A percentile compares a stretch with the other conserved stretches of the same genome.
Conservation (phyloP, 2,329 filamentous ascomycete genomes). For the Rhexocercosporidium sp. region DNA sequence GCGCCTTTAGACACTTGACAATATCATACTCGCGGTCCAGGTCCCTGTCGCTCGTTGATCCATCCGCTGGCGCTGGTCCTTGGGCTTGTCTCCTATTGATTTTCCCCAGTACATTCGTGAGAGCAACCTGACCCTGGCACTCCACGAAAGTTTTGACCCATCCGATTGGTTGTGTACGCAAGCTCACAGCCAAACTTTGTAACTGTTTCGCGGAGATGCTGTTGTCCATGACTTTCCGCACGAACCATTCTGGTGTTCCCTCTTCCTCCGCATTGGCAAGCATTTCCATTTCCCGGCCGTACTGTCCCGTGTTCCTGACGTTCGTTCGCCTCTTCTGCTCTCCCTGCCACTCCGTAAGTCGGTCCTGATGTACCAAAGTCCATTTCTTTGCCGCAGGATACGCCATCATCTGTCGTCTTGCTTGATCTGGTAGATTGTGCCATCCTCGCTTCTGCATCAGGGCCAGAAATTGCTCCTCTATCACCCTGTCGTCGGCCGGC, state of each 20-base stretch:
- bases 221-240: slow-evolving; percentile 95
- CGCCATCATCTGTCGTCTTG: slow-evolving; percentile 91
- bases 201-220: slow-evolving; percentile 89
- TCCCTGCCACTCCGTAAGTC: slow-evolving; percentile 89
- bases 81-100: slow-evolving; percentile 88
- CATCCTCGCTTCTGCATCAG: slow-evolving; percentile 98
- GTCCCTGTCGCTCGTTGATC: slow-evolving; percentile 66
- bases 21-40: slow-evolving; percentile 88
- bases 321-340: slow-evolving; percentile 88
- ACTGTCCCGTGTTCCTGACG: slow-evolving; percentile 72
- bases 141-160: slow-evolving; percentile 98
- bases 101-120: slow-evolving; percentile 92
- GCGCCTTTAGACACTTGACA: slow-evolving; percentile 92
- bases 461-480: slow-evolving; percentile 89
- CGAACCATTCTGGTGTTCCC: slow-evolving; percentile 97
- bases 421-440: slow-evolving; percentile 96
- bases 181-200: slow-evolving; percentile 89
- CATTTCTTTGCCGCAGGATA: slow-evolving; percentile 96
- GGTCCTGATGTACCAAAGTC: slow-evolving; percentile 95
- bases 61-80: slow-evolving; percentile 58
- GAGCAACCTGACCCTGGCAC: slow-evolving; percentile 93
- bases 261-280: slow-evolving; percentile 88
- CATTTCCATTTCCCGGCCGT: slow-evolving; percentile 70
- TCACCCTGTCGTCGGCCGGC: slow-evolving; percentile 79
- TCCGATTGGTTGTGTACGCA: slow-evolving; percentile 94